These are phyloP conservation scores for Metschnikowia similis DNA, from an alignment of 805 yeast genomes.

Conservation along the genomic window DNA sequence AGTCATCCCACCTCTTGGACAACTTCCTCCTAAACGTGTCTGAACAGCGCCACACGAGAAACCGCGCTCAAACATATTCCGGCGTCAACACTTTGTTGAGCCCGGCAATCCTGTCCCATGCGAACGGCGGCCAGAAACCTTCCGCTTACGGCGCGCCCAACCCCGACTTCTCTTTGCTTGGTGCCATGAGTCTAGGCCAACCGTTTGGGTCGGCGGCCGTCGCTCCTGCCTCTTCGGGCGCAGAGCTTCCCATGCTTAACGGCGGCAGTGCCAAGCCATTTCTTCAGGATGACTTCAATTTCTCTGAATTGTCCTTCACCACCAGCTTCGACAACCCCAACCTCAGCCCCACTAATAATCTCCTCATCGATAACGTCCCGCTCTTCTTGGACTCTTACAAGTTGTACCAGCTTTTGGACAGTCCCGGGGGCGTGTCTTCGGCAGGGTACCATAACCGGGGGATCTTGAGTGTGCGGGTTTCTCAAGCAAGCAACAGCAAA, in stretches of 20 bases:
- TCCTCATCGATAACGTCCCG: slow-evolving; percentile 80
- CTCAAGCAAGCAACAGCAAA: slow-evolving; percentile 18
- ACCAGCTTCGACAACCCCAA: slow-evolving; percentile 68
- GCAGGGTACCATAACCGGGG: slow-evolving; percentile 61
- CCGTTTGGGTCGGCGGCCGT: slow-evolving; percentile 4
- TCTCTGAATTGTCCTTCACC: slow-evolving; percentile 55
- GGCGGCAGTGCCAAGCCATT: slow-evolving; percentile 14
- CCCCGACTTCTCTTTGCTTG: background rate
- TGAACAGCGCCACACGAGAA: slow-evolving; percentile 19
- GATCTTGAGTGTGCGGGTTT: slow-evolving; percentile 51
- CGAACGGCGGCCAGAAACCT: background rate
- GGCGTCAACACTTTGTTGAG: slow-evolving; percentile 21
- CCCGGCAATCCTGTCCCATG: background rate
- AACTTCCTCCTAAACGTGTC: slow-evolving; percentile 25
- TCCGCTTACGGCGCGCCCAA: background rate
- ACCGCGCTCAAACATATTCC: slow-evolving; percentile 40
- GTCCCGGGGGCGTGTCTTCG: slow-evolving; percentile 24
- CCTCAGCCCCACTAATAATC: slow-evolving; percentile 70
- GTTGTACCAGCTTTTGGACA: slow-evolving; percentile 23
- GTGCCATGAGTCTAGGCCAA: background rate
- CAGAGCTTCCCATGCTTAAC: slow-evolving; percentile 2
- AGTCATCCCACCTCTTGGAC: slow-evolving; percentile 28
- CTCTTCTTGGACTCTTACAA: slow-evolving; percentile 53
- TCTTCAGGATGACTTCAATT: slow-evolving; percentile 56
- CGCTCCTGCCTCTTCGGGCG: slow-evolving; percentile 3